Evolutionary conservation across 2,329 filamentous ascomycete species (phyloP).

Genomic region (Fusarium proliferatum): DNA sequence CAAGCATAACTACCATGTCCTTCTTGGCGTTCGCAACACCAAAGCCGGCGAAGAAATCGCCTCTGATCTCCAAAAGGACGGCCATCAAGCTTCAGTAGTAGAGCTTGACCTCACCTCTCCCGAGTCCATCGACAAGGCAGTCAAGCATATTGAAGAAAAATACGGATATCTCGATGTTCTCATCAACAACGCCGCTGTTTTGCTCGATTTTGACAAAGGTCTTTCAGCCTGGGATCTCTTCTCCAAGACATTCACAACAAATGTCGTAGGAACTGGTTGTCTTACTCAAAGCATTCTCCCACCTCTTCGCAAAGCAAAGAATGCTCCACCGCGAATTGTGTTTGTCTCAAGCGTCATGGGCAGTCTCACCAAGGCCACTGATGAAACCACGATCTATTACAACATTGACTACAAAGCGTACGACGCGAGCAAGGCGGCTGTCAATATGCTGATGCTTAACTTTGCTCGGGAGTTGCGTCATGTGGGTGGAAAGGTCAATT

Average conservation of each 20-base stretch:
- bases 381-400: constrained; percentile 45
- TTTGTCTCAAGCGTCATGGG: constrained; percentile 54
- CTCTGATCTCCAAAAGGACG: constrained; percentile 35
- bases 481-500: constrained; percentile 49
- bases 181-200: constrained; percentile 51
- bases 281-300: constrained; percentile 47
- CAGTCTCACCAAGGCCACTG: constrained; percentile 44
- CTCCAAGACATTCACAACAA: constrained; percentile 52
- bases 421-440: constrained; percentile 54
- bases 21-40: constrained; percentile 49
- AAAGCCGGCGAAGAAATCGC: constrained; percentile 41
- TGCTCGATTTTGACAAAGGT: constrained; percentile 36
- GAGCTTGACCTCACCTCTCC: constrained; percentile 45
- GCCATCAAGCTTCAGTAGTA: constrained; percentile 40
- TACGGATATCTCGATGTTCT: constrained; percentile 51
- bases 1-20: constrained; percentile 47
- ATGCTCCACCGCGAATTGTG: constrained; percentile 49
- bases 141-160: constrained; percentile 30
- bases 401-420: constrained; percentile 50
- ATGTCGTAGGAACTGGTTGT: constrained; percentile 49
- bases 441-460: constrained; percentile 54
- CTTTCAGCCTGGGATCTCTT: constrained; percentile 49
- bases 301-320: constrained; percentile 42
- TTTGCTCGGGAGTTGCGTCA: constrained; percentile 48
- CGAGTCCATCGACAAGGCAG: constrained; percentile 43